Base-by-base conservation (phyloP, 139 green algal genomes). In the Micractinium conductrix region DNA sequence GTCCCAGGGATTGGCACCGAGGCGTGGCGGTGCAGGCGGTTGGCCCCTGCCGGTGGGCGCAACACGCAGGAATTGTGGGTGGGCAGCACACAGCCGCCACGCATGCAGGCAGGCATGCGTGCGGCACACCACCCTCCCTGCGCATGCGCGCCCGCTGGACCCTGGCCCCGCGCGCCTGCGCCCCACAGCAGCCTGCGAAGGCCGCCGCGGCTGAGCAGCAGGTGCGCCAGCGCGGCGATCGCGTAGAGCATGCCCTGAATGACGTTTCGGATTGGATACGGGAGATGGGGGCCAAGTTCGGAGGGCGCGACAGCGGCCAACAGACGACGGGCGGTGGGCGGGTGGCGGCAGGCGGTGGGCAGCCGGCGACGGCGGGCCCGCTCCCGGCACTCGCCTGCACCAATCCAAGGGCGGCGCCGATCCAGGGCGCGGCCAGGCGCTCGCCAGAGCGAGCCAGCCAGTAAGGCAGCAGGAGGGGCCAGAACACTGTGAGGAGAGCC, bases 1-100 rank as follows among this genome's bases (percentile, higher is more conserved):
- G 76, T 82, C 38, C 76, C 76, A 16, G 76, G 76, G 38, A 82
- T 58, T 5, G 76, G 76, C 55, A 82, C 76, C 37, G 38, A 58
- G 43, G 58, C 26, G 19, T 28, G 37, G 21, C 76, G 55, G 16
- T 28, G 35, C 58, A 72, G 26, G 58, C 53, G 76, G 0, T 24
- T n/a, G 0, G 33, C 24, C 0, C 43, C 76, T 82, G 76, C n/a
- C n/a, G n/a, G n/a, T n/a, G n/a, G n/a, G n/a, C n/a, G n/a, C n/a
- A n/a, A n/a, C n/a, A n/a, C n/a, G n/a, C n/a, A n/a, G n/a, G n/a
- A n/a, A n/a, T n/a, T n/a, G n/a, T n/a, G n/a, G n/a, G n/a, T n/a
- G n/a, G n/a, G n/a, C n/a, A n/a, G n/a, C n/a, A n/a, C n/a, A n/a
- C n/a, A n/a, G n/a, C n/a, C n/a, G n/a, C n/a, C n/a, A n/a, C n/a